phyloP scores from a whole-genome alignment of 139 green algal genomes.

The Tetratostichococcus sp. region DNA sequence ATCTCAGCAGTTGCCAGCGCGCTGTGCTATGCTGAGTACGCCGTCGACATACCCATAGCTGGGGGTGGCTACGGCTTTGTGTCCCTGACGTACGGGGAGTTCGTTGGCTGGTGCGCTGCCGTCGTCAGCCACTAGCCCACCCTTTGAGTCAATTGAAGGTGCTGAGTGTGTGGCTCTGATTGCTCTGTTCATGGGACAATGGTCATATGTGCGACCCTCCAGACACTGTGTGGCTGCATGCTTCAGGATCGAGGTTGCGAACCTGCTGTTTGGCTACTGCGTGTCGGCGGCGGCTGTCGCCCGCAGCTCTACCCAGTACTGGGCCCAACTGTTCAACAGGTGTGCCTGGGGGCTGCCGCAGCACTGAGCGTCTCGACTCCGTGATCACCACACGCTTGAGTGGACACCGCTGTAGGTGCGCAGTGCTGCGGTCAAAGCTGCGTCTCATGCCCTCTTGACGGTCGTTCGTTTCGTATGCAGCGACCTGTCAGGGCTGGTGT shows the following conservation, averaged over 20 bases:
- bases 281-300: conserved; percentile 73
- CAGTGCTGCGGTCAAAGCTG: no score
- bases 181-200: background rate
- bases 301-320: conserved; percentile 79
- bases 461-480: no score
- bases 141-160: no score
- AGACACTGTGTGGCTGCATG: background rate
- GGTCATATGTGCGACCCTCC: no score
- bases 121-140: no score
- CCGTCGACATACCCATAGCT: conserved; percentile 63
- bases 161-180: no score
- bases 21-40: conserved; percentile 86
- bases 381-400: no score
- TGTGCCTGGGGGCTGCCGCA: no score
- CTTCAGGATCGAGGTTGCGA: conserved; percentile 60
- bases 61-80: conserved; percentile 85
- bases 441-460: no score
- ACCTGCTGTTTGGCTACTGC: conserved; percentile 81
- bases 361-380: no score
- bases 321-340: conserved; percentile 49
- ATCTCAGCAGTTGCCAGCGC: conserved; percentile 71
- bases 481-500: conserved; percentile 32
- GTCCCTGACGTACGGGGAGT: conserved; percentile 71
- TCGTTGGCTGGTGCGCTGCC: conserved; percentile 49
- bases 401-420: no score